Conservation (phyloP, 1,139 yeast genomes). For the Sugiyamaella pinicola region DNA sequence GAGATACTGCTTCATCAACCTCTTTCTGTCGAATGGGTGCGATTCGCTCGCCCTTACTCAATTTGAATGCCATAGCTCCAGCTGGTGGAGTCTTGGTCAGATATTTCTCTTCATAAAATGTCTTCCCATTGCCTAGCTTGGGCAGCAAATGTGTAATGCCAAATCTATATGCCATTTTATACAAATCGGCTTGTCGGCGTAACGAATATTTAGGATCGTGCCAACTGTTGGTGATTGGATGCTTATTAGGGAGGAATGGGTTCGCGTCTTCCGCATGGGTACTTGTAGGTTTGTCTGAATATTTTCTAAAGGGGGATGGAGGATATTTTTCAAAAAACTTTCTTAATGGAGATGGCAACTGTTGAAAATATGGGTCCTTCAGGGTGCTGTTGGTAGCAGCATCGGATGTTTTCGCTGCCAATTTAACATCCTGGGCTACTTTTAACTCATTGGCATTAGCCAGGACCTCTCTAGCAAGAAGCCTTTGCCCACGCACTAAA, state of each 20-base stretch:
- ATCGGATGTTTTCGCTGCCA: conserved; percentile 21
- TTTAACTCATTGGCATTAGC: conserved; percentile 29
- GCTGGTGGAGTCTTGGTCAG: conserved; percentile 68
- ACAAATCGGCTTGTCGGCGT: conserved; percentile 83
- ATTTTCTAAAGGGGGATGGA: conserved; percentile 74
- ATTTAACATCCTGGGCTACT: conserved; percentile 19
- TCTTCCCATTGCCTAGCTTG: conserved; percentile 62
- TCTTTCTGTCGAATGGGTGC: conserved; percentile 61
- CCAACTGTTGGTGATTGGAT: conserved; percentile 75
- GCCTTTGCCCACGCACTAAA: conserved; percentile 30
- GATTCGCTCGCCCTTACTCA: conserved; percentile 76
- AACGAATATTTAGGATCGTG: conserved; percentile 79
- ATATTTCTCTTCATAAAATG: conserved; percentile 80
- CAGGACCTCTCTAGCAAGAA: conserved; percentile 38
- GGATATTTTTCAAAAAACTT: conserved; percentile 82
- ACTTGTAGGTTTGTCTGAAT: conserved; percentile 64
- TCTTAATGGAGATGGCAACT: conserved; percentile 70
- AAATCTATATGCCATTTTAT: conserved; percentile 76
- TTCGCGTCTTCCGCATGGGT: conserved; percentile 72
- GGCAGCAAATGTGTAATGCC: conserved; percentile 85
- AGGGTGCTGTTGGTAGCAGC: conserved; percentile 10
- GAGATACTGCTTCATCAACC: conserved; percentile 64
- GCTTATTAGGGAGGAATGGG: conserved; percentile 85
- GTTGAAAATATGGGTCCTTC: conserved; percentile 37
- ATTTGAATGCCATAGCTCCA: conserved; percentile 79